Evolutionary conservation across 495 filamentous ascomycete genomes (phyloP), one percentile per base, ranked within the genome.

Genomic region (Hypoxylon perforatum): DNA sequence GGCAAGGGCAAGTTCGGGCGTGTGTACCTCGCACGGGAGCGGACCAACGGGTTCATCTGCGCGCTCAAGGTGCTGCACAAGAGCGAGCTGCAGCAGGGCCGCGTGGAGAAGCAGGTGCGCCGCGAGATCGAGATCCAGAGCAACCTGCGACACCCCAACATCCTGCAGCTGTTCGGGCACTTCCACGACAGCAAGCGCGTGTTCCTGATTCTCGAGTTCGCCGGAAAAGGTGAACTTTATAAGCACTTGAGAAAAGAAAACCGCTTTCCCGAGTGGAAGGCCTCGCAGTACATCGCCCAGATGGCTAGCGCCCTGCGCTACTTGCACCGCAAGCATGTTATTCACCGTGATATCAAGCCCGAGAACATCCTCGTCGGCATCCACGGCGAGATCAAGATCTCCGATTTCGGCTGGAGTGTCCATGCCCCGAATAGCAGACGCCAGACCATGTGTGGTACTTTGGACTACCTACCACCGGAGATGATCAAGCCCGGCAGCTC

Each of bases 351-450:
- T 69, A 99, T 99, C 81, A 99, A 99, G 81, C 95, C 95, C 10
- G 95, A 99, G 78, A 99, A 99, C 72, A 99, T 99, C 67, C 87
- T 99, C 14, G 89, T 99, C 36, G 95, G 95, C 17, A 94, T 99
- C 53, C 94, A 98, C 73, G 95, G 94, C 41, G 95, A 99, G 79
- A 96, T 99, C 79, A 99, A 99, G 78, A 94, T 99, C 74, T 94
- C 92, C 4, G 95, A 99, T 77, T 99, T 99, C 71, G 95, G 95
- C 45, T 99, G 96, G 96, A 94, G 91, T 77, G 96, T 98, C 15
- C 95, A 99, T 76, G 96, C 95, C 22, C 95, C 95, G 9, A 97
- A 96, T 72, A 97, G 96, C 79, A 79, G 94, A 52, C 87, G 95
- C 39, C 89, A 93, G 63, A 99, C 95, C 19, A 94, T 98, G 87